Base-by-base conservation (phyloP, 352 stramenopile species). In the Globisporangium polare region DNA sequence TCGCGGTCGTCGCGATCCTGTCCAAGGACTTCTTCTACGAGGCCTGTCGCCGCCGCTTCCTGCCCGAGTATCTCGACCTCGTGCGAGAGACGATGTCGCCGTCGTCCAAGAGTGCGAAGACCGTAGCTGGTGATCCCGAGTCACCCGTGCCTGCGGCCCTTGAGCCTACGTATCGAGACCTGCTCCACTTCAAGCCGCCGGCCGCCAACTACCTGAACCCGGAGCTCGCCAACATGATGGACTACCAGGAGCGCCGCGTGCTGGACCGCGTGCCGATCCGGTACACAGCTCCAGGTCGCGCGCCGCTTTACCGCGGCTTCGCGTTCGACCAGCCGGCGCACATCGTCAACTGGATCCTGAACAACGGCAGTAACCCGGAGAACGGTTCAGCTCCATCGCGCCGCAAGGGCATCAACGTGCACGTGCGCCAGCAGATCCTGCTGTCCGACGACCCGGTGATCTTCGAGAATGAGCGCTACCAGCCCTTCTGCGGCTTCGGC, bases 401-500 rank as follows among this genome's bases (percentile, higher is more conserved):
- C 22, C 67, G 81, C 45, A 88, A 90, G 67, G 74, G 68, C 31
- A 74, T 89, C 35, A 90, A 90, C 54, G 62, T 74, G 0, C 71
- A 85, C 33, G 80, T 95, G 8, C 80, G 85, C 0, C 69, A 90
- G 49, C 37, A 62, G 29, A 92, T 95, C 47, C 53, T 95, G 37
- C 72, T 65, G 26, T 92, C 84, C 24, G 72, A 80, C 29, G 86
- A 94, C 56, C 79, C 86, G 0, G 84, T 94, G 0, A 75, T 95
- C 20, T 95, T 90, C 42, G 86, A 95, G 69, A 95, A 95, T 58
- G 73, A 95, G 66, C 80, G 86, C 8, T 95, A 93, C 63, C 85
- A 93, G 58, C 84, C 83, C 3, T 95, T 95, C 62, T 86, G 78
- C 45, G 86, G 86, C 24, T 95, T 88, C 52, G 86, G 86, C 31